A percentile compares a stretch with the other conserved stretches of the same genome.
phyloP scores from a whole-genome alignment of 2,329 filamentous ascomycete species.

The Fusarium mangiferae region DNA sequence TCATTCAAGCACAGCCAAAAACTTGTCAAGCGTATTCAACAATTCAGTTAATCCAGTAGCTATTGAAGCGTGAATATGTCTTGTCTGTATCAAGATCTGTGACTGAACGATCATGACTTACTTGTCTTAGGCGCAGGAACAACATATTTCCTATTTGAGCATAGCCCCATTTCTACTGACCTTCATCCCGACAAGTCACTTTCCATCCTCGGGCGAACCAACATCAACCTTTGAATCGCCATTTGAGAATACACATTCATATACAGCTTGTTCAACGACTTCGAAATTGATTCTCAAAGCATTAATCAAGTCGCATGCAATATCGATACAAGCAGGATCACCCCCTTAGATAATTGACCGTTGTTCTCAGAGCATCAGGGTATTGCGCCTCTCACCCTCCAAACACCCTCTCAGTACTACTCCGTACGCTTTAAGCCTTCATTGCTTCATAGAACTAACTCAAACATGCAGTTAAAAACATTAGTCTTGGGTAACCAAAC shows the following conservation, averaged over 20 bases:
- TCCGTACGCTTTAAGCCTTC: background rate
- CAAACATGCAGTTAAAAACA: background rate
- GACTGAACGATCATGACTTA: background rate
- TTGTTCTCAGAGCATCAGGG: background rate
- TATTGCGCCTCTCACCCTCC: background rate
- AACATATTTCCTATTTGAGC: conserved; percentile 25
- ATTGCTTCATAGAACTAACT: background rate
- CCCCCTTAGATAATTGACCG: background rate
- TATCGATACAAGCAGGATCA: background rate
- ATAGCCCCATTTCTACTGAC: background rate
- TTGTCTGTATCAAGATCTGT: background rate
- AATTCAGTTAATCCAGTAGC: rapidly evolving
- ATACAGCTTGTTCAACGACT: background rate
- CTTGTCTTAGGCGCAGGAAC: background rate
- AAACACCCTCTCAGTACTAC: background rate
- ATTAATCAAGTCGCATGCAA: too few relatives aligned
- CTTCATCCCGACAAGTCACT: background rate
- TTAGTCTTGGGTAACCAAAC: rapidly evolving
- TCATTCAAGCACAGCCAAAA: background rate
- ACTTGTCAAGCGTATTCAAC: background rate
- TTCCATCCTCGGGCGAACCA: background rate
- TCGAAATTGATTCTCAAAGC: background rate
- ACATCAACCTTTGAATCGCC: background rate
- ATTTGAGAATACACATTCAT: background rate
- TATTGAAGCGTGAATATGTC: background rate